Percentiles rank a stretch among this genome's conserved stretches.
Conservation (phyloP, 169 alveolate species). For the Plasmodium blacklocki region DNA sequence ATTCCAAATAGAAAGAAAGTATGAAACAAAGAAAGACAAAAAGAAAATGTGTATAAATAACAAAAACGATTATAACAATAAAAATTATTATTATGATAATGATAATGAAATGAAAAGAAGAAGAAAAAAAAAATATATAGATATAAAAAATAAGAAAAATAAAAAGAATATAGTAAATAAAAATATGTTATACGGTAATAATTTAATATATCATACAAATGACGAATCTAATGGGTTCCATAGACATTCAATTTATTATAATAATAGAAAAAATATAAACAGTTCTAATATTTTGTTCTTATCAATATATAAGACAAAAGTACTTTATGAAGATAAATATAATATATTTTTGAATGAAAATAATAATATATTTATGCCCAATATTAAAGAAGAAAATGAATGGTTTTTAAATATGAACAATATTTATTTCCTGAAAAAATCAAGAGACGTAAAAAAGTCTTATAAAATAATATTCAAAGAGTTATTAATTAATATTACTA, state of each 20-base stretch:
- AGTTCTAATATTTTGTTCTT: conserved; percentile 1
- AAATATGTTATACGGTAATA: neutral
- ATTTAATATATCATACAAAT: neutral
- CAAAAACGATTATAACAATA: neutral
- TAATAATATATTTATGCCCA: conserved; percentile 65
- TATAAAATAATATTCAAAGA: conserved; percentile 33
- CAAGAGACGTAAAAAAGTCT: conserved; percentile 6
- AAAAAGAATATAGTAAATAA: neutral
- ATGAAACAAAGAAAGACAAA: neutral
- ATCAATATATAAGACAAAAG: conserved; percentile 18
- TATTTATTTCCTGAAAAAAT: conserved; percentile 15
- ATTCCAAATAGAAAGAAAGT: neutral
- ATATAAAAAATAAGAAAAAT: neutral
- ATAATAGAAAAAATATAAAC: neutral
- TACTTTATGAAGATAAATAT: conserved; percentile 45
- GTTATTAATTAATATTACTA: conserved; percentile 29
- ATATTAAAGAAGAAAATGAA: conserved; percentile 59
- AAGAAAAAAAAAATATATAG: neutral
- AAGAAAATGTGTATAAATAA: neutral
- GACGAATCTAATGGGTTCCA: neutral
- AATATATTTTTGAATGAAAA: conserved; percentile 53
- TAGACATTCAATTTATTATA: neutral
- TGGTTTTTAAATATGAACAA: conserved; percentile 45
- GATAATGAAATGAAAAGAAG: neutral
- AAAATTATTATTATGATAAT: neutral